phyloP scores from a whole-genome alignment of 2,329 filamentous ascomycete species.

The Colletotrichum eremochloae region DNA sequence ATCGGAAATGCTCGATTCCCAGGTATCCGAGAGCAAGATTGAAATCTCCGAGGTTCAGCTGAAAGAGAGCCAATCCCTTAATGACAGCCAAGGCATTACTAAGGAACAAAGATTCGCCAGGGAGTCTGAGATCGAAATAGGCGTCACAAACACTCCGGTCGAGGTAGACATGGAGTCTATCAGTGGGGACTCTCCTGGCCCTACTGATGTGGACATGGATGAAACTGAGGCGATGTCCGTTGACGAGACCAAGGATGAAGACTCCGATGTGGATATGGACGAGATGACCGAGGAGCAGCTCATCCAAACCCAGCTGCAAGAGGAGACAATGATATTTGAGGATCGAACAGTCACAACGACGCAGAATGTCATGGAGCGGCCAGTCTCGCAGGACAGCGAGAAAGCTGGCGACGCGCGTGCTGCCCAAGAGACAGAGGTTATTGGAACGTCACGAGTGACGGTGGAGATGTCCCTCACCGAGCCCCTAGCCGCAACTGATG shows the following conservation, averaged over 20 bases:
- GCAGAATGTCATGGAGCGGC: not conserved
- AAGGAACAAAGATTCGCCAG: not conserved
- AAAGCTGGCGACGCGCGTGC: not conserved
- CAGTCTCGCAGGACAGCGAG: not conserved
- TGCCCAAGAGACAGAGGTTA: not conserved
- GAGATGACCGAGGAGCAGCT: conserved; percentile 20
- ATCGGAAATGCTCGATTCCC: not conserved
- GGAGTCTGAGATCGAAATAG: conserved; percentile 6
- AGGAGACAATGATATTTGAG: conserved; percentile 52
- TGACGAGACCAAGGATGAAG: conserved; percentile 13
- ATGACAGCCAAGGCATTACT: not conserved
- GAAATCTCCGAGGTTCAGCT: not conserved
- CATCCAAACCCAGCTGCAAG: conserved; percentile 37
- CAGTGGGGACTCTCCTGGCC: conserved; percentile 12
- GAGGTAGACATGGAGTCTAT: conserved; percentile 25
- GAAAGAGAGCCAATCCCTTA: not conserved
- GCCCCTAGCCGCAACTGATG: not conserved
- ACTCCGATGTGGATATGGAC: conserved; percentile 29
- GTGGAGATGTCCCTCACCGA: conserved; percentile 5
- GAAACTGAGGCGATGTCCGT: conserved; percentile 35
- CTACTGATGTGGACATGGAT: conserved; percentile 32
- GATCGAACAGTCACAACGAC: conserved; percentile 48
- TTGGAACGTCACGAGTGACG: conserved; percentile 2
- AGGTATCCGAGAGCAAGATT: not conserved
- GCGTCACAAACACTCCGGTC: conserved; percentile 9